phyloP scores from a whole-genome alignment of 805 yeast species.

The Danielia reshetovae region DNA sequence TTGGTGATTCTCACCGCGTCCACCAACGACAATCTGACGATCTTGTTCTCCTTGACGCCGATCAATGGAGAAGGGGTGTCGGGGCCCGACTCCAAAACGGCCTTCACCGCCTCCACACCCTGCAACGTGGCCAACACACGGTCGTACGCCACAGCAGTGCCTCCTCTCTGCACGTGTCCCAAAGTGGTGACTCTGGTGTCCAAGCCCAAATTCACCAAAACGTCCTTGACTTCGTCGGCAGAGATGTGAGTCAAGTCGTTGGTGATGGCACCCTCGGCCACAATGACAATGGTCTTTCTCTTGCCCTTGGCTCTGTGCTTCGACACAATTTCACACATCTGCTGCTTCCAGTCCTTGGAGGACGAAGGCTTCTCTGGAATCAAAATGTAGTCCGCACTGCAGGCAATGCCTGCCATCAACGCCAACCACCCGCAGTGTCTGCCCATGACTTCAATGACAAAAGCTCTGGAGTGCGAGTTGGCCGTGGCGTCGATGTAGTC shows the following conservation, averaged over 20 bases:
- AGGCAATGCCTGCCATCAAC: constrained; percentile 73
- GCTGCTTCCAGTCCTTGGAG: constrained; percentile 59
- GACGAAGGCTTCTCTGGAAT: constrained; percentile 78
- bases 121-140: constrained; percentile 70
- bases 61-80: constrained; percentile 78
- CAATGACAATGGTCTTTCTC: constrained; percentile 74
- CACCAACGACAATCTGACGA: constrained; percentile 62
- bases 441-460: constrained; percentile 85
- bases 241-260: constrained; percentile 65
- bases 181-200: constrained; percentile 76
- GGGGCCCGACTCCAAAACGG: constrained; percentile 64
- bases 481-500: constrained; percentile 87
- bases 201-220: constrained; percentile 61
- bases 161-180: constrained; percentile 84
- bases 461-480: constrained; percentile 76
- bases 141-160: constrained; percentile 74
- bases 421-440: constrained; percentile 90
- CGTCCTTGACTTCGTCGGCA: constrained; percentile 60
- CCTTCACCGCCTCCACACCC: constrained; percentile 79
- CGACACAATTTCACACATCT: constrained; percentile 58
- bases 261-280: constrained; percentile 81
- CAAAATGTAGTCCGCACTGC: constrained; percentile 76
- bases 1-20: constrained; percentile 72
- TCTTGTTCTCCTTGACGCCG: constrained; percentile 66
- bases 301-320: constrained; percentile 69